phyloP scores from a whole-genome alignment of 768 basidiomycete species.

The Chalciporus pseudorubinellus region DNA sequence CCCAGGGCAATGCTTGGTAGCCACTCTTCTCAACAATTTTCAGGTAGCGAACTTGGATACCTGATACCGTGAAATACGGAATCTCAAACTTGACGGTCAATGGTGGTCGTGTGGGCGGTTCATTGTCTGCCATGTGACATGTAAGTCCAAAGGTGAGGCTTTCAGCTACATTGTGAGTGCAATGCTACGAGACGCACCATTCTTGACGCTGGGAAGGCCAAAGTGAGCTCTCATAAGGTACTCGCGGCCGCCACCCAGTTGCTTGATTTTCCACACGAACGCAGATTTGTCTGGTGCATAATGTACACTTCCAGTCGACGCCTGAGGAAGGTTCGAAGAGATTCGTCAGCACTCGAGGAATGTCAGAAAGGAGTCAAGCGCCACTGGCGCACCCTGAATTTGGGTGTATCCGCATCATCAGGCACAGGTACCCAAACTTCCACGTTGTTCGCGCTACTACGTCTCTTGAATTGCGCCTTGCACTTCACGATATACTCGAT shows the following conservation, averaged over 20 bases:
- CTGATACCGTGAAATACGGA: conserved; percentile 97
- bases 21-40: conserved; percentile 99
- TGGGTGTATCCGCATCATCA: conserved; percentile 96
- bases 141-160: conserved; percentile 43
- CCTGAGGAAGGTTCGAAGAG: conserved; percentile 43
- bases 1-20: conserved; percentile 96
- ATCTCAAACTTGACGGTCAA: conserved; percentile 98
- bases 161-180: neutral
- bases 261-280: conserved; percentile 99
- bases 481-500: conserved; percentile 96
- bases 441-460: conserved; percentile 97
- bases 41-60: conserved; percentile 95
- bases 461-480: conserved; percentile 95
- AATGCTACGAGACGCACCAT: conserved; percentile 51
- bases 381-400: conserved; percentile 68
- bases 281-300: conserved; percentile 98
- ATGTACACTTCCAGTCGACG: conserved; percentile 92
- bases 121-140: conserved; percentile 53
- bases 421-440: conserved; percentile 99
- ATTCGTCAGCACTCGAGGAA: neutral
- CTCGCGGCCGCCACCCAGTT: conserved; percentile 92
- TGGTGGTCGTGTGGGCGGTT: conserved; percentile 74
- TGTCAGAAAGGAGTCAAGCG: too few relatives aligned
- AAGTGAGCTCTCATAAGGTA: conserved; percentile 99
- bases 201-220: conserved; percentile 89